These are phyloP conservation scores for Radiomyces spectabilis DNA, from an alignment of 192 early-diverging fungal genomes.

Conservation along the genomic window DNA sequence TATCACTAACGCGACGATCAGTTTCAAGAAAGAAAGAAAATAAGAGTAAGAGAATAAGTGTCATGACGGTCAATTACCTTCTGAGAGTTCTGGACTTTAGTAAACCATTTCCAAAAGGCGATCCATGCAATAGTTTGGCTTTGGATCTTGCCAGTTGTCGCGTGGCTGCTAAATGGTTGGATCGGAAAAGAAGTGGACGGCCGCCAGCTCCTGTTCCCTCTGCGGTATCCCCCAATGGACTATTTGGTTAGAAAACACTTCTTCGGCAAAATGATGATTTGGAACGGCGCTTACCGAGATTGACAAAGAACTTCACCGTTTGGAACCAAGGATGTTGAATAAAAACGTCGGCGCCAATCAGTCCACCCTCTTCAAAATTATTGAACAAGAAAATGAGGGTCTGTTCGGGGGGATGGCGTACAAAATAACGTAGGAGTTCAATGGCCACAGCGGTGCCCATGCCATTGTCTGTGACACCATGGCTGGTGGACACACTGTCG, in stretches of 20 bases:
- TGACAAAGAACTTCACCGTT: constrained; percentile 56
- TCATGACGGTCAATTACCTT: constrained; percentile 20
- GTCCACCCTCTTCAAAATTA: constrained; percentile 61
- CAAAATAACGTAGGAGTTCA: constrained; percentile 55
- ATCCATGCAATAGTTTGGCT: constrained; percentile 44
- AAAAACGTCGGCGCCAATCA: constrained; percentile 55
- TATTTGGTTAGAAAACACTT: neutral
- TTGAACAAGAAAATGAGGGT: constrained; percentile 66
- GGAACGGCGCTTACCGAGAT: constrained; percentile 37
- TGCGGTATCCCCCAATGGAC: neutral
- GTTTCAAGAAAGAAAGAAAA: no score
- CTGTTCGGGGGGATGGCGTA: constrained; percentile 47
- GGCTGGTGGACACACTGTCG: constrained; percentile 55
- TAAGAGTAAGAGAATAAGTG: no score
- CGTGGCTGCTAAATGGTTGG: constrained; percentile 28
- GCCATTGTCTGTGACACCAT: constrained; percentile 67
- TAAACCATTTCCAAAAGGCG: constrained; percentile 58
- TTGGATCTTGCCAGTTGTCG: constrained; percentile 33
- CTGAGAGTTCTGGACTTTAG: constrained; percentile 50
- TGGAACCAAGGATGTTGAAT: constrained; percentile 58
- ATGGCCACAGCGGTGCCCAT: constrained; percentile 56
- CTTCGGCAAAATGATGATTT: neutral
- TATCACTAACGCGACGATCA: no score
- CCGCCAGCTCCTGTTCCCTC: constrained; percentile 70
- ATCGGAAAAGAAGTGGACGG: constrained; percentile 56